Evolutionary conservation across 2,329 filamentous ascomycete genomes (phyloP).

Genomic region (Aspergillus transmontanensis): DNA sequence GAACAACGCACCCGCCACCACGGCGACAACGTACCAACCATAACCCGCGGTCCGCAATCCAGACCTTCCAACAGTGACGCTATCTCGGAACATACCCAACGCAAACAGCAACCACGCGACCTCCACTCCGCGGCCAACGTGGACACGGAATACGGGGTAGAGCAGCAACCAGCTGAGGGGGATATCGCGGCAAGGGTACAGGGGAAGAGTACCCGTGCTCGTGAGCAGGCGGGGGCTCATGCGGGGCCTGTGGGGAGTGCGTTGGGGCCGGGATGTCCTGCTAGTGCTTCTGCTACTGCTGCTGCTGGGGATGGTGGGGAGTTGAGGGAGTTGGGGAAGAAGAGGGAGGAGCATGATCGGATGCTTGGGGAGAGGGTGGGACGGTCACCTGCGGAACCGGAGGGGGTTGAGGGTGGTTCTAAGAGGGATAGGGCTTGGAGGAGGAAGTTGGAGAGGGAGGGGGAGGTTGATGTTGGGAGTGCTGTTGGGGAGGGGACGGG

Average conservation of each 20-base stretch:
- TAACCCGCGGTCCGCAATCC: constrained; percentile 31
- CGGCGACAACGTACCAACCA: constrained; percentile 27
- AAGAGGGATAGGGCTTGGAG: constrained; percentile 25
- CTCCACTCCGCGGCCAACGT: constrained; percentile 27
- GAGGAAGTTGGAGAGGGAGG: constrained; percentile 23
- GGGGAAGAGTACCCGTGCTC: constrained; percentile 23
- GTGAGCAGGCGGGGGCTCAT: constrained; percentile 36
- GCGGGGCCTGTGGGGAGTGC: constrained; percentile 37
- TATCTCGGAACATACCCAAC: constrained; percentile 20
- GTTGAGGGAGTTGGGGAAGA: constrained; percentile 34
- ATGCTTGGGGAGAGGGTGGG: constrained; percentile 32
- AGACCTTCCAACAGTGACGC: constrained; percentile 31
- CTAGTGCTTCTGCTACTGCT: too few relatives aligned
- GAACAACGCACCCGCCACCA: constrained; percentile 16
- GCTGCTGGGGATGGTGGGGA: constrained; percentile 16
- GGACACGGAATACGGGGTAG: constrained; percentile 40
- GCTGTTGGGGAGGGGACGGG: constrained; percentile 32
- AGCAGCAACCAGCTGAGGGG: constrained; percentile 39
- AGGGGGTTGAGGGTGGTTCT: constrained; percentile 24
- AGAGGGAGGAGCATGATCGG: constrained; percentile 36
- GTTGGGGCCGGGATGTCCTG: constrained; percentile 25
- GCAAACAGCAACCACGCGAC: constrained; percentile 13
- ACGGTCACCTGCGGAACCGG: constrained; percentile 21
- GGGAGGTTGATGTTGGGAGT: constrained; percentile 30
- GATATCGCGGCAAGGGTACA: constrained; percentile 36